phyloP scores from a whole-genome alignment of 2,329 filamentous ascomycete genomes.

The Claviceps fusiformis region DNA sequence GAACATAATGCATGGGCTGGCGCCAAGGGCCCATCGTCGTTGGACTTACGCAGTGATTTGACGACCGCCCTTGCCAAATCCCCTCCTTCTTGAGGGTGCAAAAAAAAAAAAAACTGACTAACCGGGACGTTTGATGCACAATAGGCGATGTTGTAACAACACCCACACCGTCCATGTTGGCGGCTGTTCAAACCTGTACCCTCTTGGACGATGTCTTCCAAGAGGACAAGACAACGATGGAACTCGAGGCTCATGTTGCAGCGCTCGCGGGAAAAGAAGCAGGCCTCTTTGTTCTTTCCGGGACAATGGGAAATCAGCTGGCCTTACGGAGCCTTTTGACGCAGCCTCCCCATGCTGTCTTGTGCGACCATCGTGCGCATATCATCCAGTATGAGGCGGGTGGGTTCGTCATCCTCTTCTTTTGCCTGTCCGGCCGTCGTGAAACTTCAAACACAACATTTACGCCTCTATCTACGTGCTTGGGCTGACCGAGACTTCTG shows the following conservation, averaged over 20 bases:
- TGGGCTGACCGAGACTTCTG: slow-evolving; percentile 8
- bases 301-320: slow-evolving; percentile 91
- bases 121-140: not conserved
- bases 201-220: slow-evolving; percentile 73
- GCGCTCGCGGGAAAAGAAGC: slow-evolving; percentile 61
- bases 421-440: not conserved
- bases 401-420: slow-evolving; percentile 28
- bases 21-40: slow-evolving; percentile 7
- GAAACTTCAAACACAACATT: not conserved
- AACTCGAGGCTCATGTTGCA: slow-evolving; percentile 63
- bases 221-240: slow-evolving; percentile 66
- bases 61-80: not conserved
- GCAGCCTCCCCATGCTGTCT: slow-evolving; percentile 65
- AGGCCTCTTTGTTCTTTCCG: slow-evolving; percentile 70
- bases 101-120: not conserved
- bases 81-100: not conserved
- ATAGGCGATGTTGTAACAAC: slow-evolving; percentile 49
- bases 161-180: slow-evolving; percentile 68
- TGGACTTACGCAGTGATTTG: slow-evolving; percentile 11
- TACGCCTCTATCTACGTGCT: not conserved
- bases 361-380: slow-evolving; percentile 69
- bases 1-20: slow-evolving; percentile 10
- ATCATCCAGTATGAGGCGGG: slow-evolving; percentile 56
- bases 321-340: slow-evolving; percentile 63
- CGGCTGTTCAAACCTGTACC: slow-evolving; percentile 59